Evolutionary conservation across 2,329 filamentous ascomycete genomes (phyloP).

Genomic region (Cladobotryum protrusum): DNA sequence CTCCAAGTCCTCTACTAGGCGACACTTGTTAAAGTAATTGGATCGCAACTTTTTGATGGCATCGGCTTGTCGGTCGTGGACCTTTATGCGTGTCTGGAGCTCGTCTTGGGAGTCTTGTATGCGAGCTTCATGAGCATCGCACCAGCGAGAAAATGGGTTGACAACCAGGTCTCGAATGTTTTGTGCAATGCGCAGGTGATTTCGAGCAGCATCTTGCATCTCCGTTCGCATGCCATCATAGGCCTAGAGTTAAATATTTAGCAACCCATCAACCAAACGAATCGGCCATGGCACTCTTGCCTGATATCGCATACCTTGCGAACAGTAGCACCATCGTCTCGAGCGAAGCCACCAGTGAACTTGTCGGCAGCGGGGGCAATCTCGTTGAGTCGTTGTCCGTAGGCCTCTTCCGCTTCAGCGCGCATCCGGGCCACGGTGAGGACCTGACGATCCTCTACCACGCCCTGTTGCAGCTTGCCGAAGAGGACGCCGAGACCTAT

Average conservation of each 20-base stretch:
- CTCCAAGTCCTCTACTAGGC: constrained; percentile 89
- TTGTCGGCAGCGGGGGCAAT: constrained; percentile 80
- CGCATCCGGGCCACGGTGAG: constrained; percentile 87
- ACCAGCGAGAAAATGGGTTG: constrained; percentile 91
- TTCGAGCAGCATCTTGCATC: constrained; percentile 85
- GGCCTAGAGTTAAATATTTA: constrained; percentile 49
- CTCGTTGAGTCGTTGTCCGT: constrained; percentile 72
- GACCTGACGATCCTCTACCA: constrained; percentile 90
- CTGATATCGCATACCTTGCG: constrained; percentile 63
- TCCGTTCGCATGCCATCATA: constrained; percentile 89
- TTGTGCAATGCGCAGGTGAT: constrained; percentile 90
- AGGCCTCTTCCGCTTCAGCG: constrained; percentile 89
- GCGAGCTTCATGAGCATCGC: constrained; percentile 85
- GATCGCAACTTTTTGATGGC: constrained; percentile 86
- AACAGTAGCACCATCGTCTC: constrained; percentile 92
- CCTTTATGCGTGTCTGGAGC: constrained; percentile 82
- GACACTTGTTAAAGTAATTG: constrained; percentile 98
- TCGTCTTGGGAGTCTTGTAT: constrained; percentile 94
- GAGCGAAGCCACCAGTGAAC: constrained; percentile 73
- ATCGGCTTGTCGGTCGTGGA: constrained; percentile 88
- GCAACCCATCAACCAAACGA: background rate
- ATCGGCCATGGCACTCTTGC: background rate
- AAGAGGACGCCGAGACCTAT: constrained; percentile 85
- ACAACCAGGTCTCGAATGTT: constrained; percentile 96
- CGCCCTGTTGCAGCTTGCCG: constrained; percentile 91